Percentiles rank a stretch among this genome's conserved stretches.
Evolutionary conservation across 2,329 filamentous ascomycete genomes (phyloP).

Genomic region (Fusarium sp.): DNA sequence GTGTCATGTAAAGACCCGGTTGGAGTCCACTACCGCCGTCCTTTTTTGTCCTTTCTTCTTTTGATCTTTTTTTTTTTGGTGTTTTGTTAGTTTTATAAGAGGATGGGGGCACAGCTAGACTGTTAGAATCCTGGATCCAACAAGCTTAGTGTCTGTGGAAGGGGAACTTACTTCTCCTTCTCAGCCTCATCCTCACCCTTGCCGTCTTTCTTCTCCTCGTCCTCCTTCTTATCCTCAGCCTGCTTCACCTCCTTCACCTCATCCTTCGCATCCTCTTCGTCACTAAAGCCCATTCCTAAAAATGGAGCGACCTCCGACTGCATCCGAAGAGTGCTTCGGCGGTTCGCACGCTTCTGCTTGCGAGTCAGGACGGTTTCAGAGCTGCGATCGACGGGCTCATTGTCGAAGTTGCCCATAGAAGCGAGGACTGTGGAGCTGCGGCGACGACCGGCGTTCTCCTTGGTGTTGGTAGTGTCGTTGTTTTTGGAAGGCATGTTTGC

Average conservation of each 20-base stretch:
- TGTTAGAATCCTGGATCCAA: not conserved
- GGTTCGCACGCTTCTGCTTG: not conserved
- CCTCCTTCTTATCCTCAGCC: fast-evolving
- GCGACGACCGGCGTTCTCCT: not conserved
- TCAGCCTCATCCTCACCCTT: fast-evolving
- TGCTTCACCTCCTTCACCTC: not conserved
- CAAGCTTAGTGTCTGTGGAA: not conserved
- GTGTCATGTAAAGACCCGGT: not conserved
- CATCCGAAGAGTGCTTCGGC: not conserved
- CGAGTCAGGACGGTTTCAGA: fast-evolving
- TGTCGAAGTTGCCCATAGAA: not conserved
- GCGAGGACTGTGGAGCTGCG: not conserved
- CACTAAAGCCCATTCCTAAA: not conserved
- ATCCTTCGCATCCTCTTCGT: not conserved
- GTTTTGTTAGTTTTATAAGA: not conserved
- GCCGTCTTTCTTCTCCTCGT: not conserved
- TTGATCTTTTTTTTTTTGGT: not conserved
- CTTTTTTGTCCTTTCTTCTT: not conserved
- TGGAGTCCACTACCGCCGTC: not conserved
- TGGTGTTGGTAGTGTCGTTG: not conserved
- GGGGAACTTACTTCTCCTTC: not conserved
- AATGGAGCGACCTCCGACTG: not conserved
- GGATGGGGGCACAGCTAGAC: not conserved
- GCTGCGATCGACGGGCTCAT: not conserved
- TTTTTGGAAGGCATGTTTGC: not conserved